Conservation (phyloP, 2,329 filamentous ascomycete genomes). For the Gyromitra esculenta region DNA sequence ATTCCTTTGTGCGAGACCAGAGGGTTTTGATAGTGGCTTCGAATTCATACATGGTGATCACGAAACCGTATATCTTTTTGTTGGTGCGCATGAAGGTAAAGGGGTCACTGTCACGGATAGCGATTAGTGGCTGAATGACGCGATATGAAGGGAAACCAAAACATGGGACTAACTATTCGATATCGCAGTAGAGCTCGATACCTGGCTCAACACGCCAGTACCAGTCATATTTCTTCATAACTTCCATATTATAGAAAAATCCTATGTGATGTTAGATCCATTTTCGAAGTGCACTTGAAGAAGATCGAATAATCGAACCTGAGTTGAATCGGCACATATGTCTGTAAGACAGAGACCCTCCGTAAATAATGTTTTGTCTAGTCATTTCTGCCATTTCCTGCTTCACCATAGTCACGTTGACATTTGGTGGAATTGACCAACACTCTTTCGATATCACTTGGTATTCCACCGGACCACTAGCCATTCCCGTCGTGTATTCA, state of each 20-base stretch:
- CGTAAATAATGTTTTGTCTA: slow-evolving; percentile 54
- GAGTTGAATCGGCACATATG: slow-evolving; percentile 52
- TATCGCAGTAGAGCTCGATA: slow-evolving; percentile 57
- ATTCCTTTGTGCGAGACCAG: slow-evolving; percentile 56
- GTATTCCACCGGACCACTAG: slow-evolving; percentile 56
- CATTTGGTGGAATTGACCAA: slow-evolving; percentile 52
- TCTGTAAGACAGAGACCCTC: slow-evolving; percentile 54
- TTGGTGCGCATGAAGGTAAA: slow-evolving; percentile 57
- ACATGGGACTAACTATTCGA: slow-evolving; percentile 45
- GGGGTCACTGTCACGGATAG: slow-evolving; percentile 49
- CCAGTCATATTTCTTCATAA: slow-evolving; percentile 55
- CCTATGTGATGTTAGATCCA: slow-evolving; percentile 49
- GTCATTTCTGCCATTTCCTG: slow-evolving; percentile 53
- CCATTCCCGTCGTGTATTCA: slow-evolving; percentile 53
- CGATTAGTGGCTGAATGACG: neutral
- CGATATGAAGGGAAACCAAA: neutral
- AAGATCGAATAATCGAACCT: slow-evolving; percentile 15
- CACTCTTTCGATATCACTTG: slow-evolving; percentile 52
- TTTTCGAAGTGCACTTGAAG: neutral
- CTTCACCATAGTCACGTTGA: slow-evolving; percentile 51
- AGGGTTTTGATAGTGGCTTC: slow-evolving; percentile 57
- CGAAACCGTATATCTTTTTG: slow-evolving; percentile 57
- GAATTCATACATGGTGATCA: slow-evolving; percentile 57
- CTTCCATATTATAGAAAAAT: slow-evolving; percentile 55
- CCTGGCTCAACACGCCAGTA: slow-evolving; percentile 58